Evolutionary conservation across 495 filamentous ascomycete species (phyloP).

Genomic region (Podospora appendiculata): DNA sequence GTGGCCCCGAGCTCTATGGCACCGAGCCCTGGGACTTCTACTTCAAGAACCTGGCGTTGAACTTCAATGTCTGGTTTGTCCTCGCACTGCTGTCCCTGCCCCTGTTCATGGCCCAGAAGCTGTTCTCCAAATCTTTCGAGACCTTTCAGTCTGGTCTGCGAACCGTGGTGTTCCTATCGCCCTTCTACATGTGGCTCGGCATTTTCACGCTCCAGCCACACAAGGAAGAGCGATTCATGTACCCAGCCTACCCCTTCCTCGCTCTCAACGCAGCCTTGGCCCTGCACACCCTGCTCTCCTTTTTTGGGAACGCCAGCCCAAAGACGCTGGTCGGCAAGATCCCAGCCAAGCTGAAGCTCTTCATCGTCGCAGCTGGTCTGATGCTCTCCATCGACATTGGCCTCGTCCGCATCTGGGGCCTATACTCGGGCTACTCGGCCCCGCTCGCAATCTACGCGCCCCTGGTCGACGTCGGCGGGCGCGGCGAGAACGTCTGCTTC

Average conservation of each 20-base stretch:
- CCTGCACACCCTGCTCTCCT: conserved; percentile 66
- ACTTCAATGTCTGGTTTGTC: conserved; percentile 92
- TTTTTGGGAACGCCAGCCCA: conserved; percentile 61
- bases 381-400: conserved; percentile 57
- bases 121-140: conserved; percentile 31
- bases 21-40: conserved; percentile 98
- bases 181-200: conserved; percentile 90
- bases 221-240: conserved; percentile 99
- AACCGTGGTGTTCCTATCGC: conserved; percentile 65
- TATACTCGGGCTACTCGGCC: conserved; percentile 76
- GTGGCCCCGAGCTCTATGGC: conserved; percentile 89
- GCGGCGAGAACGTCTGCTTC: conserved; percentile 71
- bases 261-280: conserved; percentile 87
- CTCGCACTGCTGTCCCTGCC: conserved; percentile 72
- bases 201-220: conserved; percentile 91
- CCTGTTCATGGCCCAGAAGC: conserved; percentile 42
- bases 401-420: conserved; percentile 67
- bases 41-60: conserved; percentile 79
- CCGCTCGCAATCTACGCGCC: conserved; percentile 67
- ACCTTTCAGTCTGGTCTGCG: conserved; percentile 49
- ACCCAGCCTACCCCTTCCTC: conserved; percentile 86
- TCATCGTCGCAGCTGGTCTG: conserved; percentile 42
- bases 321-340: conserved; percentile 58
- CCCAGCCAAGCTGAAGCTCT: conserved; percentile 60
- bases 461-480: conserved; percentile 39